Conservation (phyloP, 768 basidiomycete species). For the Macrocybe gigantea region DNA sequence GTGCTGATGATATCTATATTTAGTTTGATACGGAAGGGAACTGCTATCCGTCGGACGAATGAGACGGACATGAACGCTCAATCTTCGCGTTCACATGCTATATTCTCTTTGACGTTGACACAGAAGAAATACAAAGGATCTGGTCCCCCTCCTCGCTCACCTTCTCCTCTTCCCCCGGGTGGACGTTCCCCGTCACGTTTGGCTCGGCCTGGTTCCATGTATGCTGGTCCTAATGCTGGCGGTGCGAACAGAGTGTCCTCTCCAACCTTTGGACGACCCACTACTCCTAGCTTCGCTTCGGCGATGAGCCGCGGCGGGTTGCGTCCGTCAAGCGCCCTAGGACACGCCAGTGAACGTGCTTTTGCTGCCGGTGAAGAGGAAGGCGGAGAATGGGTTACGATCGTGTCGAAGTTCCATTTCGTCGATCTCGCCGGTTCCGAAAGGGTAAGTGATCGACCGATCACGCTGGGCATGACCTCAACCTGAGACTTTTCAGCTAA, state of each 20-base stretch:
- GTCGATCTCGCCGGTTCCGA: conserved; percentile 98
- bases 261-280: conserved; percentile 72
- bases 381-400: conserved; percentile 79
- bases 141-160: conserved; percentile 62
- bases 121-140: conserved; percentile 84
- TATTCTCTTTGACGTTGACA: conserved; percentile 92
- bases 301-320: conserved; percentile 69
- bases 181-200: conserved; percentile 76
- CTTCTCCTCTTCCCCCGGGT: conserved; percentile 69
- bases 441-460: conserved; percentile 48
- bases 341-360: conserved; percentile 52
- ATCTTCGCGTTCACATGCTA: conserved; percentile 96
- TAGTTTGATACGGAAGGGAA: conserved; percentile 85
- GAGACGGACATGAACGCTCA: conserved; percentile 99
- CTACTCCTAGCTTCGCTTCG: conserved; percentile 72
- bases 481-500: conserved; percentile 50
- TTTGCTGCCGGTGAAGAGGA: conserved; percentile 46
- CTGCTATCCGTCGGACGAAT: conserved; percentile 87
- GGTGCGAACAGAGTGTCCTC: conserved; percentile 57
- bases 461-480: conserved; percentile 1
- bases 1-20: conserved; percentile 7
- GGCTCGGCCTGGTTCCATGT: conserved; percentile 78
- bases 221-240: conserved; percentile 33
- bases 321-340: conserved; percentile 79
- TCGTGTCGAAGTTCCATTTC: conserved; percentile 96